A percentile compares a stretch with the other conserved stretches of the same genome.
These are phyloP conservation scores for Melampsora larici-populina DNA, from an alignment of 1,284 basidiomycete genomes.

Conservation along the genomic window DNA sequence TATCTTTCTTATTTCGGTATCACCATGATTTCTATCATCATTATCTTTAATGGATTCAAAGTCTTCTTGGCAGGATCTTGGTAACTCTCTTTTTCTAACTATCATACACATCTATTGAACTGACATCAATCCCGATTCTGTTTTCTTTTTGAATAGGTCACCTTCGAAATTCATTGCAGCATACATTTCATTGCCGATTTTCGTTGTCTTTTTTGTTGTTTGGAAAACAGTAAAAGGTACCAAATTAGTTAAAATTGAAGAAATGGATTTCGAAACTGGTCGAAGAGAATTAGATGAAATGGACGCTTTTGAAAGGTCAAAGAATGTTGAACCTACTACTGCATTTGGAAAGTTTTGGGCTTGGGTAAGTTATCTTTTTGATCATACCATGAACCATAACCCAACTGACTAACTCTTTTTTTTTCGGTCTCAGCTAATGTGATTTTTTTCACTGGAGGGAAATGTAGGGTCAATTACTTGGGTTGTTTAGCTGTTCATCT, in stretches of 20 bases:
- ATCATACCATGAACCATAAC: no score
- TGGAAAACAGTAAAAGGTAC: constrained; percentile 60
- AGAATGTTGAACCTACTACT: constrained; percentile 9
- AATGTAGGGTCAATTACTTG: no score
- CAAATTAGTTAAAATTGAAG: constrained; percentile 58
- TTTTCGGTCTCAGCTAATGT: no score
- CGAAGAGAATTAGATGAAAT: constrained; percentile 49
- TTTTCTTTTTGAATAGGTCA: constrained; percentile 16
- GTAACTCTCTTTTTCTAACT: constrained; percentile 63
- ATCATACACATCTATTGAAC: constrained; percentile 46
- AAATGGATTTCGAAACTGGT: constrained; percentile 75
- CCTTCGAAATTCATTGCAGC: constrained; percentile 60
- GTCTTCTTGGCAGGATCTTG: constrained; percentile 67
- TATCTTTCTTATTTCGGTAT: constrained; percentile 68
- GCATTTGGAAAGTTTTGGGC: constrained; percentile 9
- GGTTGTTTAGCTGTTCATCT: no score
- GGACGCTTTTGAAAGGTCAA: constrained; percentile 39
- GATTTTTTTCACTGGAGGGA: no score
- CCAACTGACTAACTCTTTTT: no score
- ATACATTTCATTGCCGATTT: constrained; percentile 72
- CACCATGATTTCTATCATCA: constrained; percentile 63
- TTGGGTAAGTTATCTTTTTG: constrained; percentile 11
- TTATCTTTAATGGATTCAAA: constrained; percentile 62
- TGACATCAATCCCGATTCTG: constrained; percentile 39
- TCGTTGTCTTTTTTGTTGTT: constrained; percentile 69